Percentiles rank a stretch among this genome's conserved stretches.
Conservation (phyloP, 1,139 yeast species). For the Debaryomyces udenii region DNA sequence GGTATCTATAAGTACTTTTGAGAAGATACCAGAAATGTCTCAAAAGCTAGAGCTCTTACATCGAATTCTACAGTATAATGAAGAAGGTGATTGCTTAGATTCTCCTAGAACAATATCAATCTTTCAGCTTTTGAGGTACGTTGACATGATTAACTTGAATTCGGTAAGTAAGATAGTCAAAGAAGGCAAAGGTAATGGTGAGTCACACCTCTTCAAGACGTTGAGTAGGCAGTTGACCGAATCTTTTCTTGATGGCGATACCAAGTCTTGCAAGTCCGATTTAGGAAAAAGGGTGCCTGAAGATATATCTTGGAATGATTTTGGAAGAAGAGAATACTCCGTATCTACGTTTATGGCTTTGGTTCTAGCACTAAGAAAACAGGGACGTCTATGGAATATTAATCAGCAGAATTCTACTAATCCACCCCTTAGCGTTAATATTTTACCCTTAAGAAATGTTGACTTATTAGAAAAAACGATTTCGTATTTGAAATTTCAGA, state of each 20-base stretch:
- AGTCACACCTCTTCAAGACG: constrained; percentile 4
- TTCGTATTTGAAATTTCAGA: constrained; percentile 29
- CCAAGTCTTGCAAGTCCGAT: constrained; percentile 17
- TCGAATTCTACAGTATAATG: constrained; percentile 52
- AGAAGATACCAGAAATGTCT: constrained; percentile 31
- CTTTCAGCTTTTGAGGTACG: constrained; percentile 45
- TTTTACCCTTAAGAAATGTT: constrained; percentile 46
- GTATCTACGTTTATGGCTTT: constrained; percentile 46
- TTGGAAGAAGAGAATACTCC: constrained; percentile 18
- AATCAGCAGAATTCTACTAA: constrained; percentile 32
- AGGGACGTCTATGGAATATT: constrained; percentile 48
- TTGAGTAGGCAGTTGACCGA: constrained; percentile 7
- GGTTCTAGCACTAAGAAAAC: constrained; percentile 49
- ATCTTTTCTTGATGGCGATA: background rate
- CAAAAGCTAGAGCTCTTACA: constrained; percentile 57
- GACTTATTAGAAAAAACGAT: constrained; percentile 33
- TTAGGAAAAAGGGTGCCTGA: constrained; percentile 20
- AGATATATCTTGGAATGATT: constrained; percentile 9
- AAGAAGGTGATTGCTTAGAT: constrained; percentile 37
- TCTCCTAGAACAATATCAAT: constrained; percentile 54
- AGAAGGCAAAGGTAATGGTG: background rate
- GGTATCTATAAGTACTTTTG: constrained; percentile 38
- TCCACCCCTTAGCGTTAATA: constrained; percentile 50
- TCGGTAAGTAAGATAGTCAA: constrained; percentile 4
- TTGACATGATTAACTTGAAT: constrained; percentile 23